Evolutionary conservation across 176 grass and related monocot genomes (phyloP).

Genomic region (Pontederia paniculata): DNA sequence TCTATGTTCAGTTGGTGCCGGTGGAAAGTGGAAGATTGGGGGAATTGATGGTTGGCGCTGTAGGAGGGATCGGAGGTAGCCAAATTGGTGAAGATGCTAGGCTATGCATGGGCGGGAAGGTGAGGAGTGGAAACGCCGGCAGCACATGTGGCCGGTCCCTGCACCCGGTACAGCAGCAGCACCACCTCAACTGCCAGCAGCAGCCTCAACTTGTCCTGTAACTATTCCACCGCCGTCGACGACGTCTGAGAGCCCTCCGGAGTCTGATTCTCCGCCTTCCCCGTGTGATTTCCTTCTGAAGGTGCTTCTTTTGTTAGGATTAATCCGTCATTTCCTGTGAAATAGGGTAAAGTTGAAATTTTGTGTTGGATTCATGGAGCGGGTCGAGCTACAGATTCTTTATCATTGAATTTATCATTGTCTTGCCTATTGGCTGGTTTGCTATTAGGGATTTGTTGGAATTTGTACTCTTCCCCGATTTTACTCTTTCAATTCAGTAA

Average conservation of each 20-base stretch:
- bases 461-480: too few species aligned
- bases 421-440: background rate
- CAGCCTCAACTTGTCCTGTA: background rate
- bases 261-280: conserved; percentile 24
- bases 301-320: conserved; percentile 40
- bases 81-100: conserved; percentile 47
- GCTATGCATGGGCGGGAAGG: conserved; percentile 82
- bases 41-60: conserved; percentile 50
- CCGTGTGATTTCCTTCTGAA: conserved; percentile 52
- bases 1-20: conserved; percentile 2
- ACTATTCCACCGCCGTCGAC: conserved; percentile 24
- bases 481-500: too few species aligned
- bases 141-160: conserved; percentile 68
- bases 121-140: conserved; percentile 33
- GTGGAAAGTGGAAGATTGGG: conserved; percentile 9
- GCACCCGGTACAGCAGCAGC: conserved; percentile 42
- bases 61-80: conserved; percentile 34
- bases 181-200: conserved; percentile 22
- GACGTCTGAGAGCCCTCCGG: conserved; percentile 14
- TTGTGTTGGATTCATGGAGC: background rate
- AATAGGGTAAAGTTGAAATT: background rate
- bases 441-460: too few species aligned
- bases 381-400: too few species aligned
- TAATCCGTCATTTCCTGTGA: conserved; percentile 8
- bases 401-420: background rate